Evolutionary conservation across 23 red algal species (phyloP), one percentile per base, ranked within the genome.

Genomic region (Gracilariopsis chorda): DNA sequence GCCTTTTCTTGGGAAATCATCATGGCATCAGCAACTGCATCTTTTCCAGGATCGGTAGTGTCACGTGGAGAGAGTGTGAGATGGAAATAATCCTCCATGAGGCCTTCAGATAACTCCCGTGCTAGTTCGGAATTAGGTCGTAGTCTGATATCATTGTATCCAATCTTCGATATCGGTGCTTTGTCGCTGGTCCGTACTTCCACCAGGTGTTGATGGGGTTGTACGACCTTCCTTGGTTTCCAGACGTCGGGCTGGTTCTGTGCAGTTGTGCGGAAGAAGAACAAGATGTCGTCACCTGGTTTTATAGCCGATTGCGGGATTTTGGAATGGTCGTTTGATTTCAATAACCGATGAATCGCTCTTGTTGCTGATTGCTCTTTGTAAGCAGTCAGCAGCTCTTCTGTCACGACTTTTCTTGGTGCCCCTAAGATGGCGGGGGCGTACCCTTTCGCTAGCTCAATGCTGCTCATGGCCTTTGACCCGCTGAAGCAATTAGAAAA

Each of bases 401-500:
- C 42, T 19, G 47, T 80, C 32, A 80, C 45, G 14, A 80, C 16
- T 6, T 20, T 10, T 33, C 32, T 10, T 17, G 75, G 75, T 35
- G 48, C 43, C 28, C 20, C 19, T 39, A 80, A 17, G 43, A 80
- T 51, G 13, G 75, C 21, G 4, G 75, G 75, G 8, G 44, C 32
- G 27, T 80, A 52, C 8, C 75, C 51, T 12, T 46, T 37, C 16
- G 51, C 75, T 24, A 80, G 48, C 24, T 80, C 47, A 16, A 80
- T 51, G 5, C 23, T 51, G 27, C 75, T 51, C 47, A 80, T 10
- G 43, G 52, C 32, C 51, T 49, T 49, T 80, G 42, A 24, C 10
- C 75, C 16, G 40, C 23, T 39, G 63, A 86, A 86, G 19, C 42
- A 52, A 56, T 86, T 69, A 24, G 63, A 69, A 4, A 69, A 34